A percentile compares a stretch with the other conserved stretches of the same genome.
Evolutionary conservation across 2,329 filamentous ascomycete genomes (phyloP).

Genomic region (Hirsutella rhossiliensis): DNA sequence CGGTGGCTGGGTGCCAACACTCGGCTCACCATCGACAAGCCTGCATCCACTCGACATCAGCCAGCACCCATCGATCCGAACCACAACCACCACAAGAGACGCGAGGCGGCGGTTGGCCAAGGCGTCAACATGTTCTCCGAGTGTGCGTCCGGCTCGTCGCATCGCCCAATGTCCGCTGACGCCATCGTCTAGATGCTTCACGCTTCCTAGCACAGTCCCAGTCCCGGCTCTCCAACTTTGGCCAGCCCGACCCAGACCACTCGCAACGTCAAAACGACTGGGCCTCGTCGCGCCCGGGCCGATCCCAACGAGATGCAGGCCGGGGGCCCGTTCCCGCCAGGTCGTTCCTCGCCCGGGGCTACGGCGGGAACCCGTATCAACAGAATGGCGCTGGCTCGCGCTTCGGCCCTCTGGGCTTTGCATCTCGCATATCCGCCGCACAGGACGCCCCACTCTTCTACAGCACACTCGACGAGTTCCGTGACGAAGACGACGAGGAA

Average conservation of each 20-base stretch:
- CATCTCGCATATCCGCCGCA: conserved; percentile 57
- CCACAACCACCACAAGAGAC: conserved; percentile 2
- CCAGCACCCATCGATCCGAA: not conserved
- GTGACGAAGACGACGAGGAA: conserved; percentile 86
- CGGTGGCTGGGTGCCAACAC: not conserved
- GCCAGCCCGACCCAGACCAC: conserved; percentile 39
- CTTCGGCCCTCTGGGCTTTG: conserved; percentile 61
- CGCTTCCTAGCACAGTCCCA: conserved; percentile 94
- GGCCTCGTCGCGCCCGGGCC: conserved; percentile 18
- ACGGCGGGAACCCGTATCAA: conserved; percentile 68
- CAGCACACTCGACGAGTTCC: conserved; percentile 79
- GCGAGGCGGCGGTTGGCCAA: conserved; percentile 21
- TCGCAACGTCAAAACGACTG: conserved; percentile 18
- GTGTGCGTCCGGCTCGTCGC: conserved; percentile 47
- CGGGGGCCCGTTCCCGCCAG: conserved; percentile 20
- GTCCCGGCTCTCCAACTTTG: conserved; percentile 67
- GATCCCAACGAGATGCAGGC: conserved; percentile 18
- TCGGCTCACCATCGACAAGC: not conserved
- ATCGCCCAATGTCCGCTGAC: conserved; percentile 7
- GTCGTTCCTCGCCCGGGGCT: conserved; percentile 31
- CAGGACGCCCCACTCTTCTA: conserved; percentile 90
- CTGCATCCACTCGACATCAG: not conserved
- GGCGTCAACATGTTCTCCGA: conserved; percentile 49
- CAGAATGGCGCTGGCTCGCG: conserved; percentile 61
- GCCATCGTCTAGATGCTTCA: conserved; percentile 65